Conservation (phyloP, 164 flowering plant species). For the Aristolochia californica region DNA sequence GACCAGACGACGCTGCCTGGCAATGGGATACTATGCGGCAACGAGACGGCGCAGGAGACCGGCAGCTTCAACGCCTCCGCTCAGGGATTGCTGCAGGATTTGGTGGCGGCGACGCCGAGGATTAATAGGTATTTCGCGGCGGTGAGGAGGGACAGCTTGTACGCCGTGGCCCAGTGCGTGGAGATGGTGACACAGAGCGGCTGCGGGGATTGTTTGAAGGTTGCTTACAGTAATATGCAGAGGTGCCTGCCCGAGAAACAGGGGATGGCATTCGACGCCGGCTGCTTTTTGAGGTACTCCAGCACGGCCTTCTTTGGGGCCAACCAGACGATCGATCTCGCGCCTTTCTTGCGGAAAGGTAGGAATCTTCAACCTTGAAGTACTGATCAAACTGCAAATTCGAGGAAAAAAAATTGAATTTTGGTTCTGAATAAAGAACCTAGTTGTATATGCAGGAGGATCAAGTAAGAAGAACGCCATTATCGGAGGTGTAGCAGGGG, state of each 20-base stretch:
- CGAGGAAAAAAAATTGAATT: no score
- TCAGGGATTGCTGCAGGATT: slow-evolving; percentile 21
- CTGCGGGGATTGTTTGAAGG: slow-evolving; percentile 40
- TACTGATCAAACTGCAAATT: neutral
- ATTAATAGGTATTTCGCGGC: slow-evolving; percentile 33
- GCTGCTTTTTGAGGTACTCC: slow-evolving; percentile 58
- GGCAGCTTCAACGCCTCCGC: slow-evolving; percentile 13
- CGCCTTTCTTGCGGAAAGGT: slow-evolving; percentile 26
- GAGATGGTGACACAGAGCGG: slow-evolving; percentile 24
- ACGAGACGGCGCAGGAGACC: slow-evolving; percentile 16
- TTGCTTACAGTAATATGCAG: slow-evolving; percentile 24
- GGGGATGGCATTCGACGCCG: slow-evolving; percentile 45
- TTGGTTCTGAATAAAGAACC: neutral
- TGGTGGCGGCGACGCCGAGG: slow-evolving; percentile 30
- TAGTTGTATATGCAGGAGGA: neutral
- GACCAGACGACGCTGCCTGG: slow-evolving; percentile 35
- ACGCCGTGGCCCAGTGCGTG: slow-evolving; percentile 51
- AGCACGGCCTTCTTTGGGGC: slow-evolving; percentile 27
- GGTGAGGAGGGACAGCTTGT: slow-evolving; percentile 18
- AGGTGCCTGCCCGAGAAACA: slow-evolving; percentile 29
- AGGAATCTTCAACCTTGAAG: slow-evolving; percentile 2
- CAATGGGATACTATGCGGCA: slow-evolving; percentile 22
- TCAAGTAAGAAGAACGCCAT: slow-evolving; percentile 20
- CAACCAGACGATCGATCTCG: slow-evolving; percentile 30
- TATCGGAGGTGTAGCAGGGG: slow-evolving; percentile 33